phyloP scores from a whole-genome alignment of 345 rosid species.

The Iberis pinnata region DNA sequence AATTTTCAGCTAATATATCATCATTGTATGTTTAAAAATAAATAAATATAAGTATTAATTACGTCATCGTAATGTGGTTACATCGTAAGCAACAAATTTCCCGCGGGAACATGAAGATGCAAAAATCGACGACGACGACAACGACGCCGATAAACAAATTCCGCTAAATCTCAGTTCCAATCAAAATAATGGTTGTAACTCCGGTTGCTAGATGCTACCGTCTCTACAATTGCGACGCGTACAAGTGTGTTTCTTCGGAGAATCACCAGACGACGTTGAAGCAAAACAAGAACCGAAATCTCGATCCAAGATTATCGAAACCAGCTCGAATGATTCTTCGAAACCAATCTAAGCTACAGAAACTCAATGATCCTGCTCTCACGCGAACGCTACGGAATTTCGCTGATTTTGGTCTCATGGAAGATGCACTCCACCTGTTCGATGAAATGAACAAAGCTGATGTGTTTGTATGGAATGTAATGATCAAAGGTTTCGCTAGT shows the following conservation, averaged over 20 bases:
- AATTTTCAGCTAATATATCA: no score
- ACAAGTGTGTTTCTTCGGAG: conserved; percentile 25
- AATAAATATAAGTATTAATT: no score
- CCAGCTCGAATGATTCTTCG: background rate
- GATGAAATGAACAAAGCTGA: conserved; percentile 54
- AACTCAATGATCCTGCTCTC: conserved; percentile 19
- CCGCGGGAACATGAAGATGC: no score
- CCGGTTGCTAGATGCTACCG: conserved; percentile 17
- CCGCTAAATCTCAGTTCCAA: background rate
- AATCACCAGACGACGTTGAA: conserved; percentile 20
- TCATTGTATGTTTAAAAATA: no score
- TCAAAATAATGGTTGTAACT: conserved; percentile 30
- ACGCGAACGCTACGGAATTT: conserved; percentile 26
- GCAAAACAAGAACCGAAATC: conserved; percentile 1
- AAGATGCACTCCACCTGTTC: conserved; percentile 53
- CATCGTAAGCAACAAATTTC: no score
- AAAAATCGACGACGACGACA: background rate
- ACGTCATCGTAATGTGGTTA: no score
- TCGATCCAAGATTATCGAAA: conserved; percentile 26
- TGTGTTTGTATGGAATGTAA: conserved; percentile 49
- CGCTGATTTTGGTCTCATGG: conserved; percentile 40
- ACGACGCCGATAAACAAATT: conserved; percentile 1
- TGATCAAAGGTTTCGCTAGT: conserved; percentile 50
- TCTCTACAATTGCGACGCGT: conserved; percentile 21
- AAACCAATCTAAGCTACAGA: background rate